Evolutionary conservation across 148 eudicot species (phyloP).

Genomic region (Chenopodium formosanum): DNA sequence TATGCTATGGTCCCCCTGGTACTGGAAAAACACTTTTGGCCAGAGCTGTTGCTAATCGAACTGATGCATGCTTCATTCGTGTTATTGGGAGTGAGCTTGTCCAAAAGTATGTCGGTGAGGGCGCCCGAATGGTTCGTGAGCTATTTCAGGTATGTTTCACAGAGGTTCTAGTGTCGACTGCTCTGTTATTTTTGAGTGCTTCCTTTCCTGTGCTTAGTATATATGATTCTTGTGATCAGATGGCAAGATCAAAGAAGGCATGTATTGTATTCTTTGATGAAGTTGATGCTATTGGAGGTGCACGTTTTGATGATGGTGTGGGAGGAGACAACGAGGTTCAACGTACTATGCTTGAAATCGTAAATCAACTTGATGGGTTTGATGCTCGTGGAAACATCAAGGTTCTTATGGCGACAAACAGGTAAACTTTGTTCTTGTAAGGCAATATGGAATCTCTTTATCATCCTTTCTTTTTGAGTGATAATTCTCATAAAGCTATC

Average conservation of each 20-base stretch:
- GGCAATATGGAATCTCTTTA: background rate
- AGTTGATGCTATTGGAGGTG: constrained; percentile 92
- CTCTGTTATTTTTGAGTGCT: background rate
- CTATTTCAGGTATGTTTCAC: constrained; percentile 63
- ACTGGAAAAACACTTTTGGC: constrained; percentile 96
- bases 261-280: constrained; percentile 94
- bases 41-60: constrained; percentile 94
- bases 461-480: background rate
- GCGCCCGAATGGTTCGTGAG: constrained; percentile 98
- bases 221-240: constrained; percentile 35
- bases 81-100: constrained; percentile 98
- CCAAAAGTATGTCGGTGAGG: constrained; percentile 99
- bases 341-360: constrained; percentile 98
- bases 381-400: constrained; percentile 95
- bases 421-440: constrained; percentile 34
- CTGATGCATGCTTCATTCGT: constrained; percentile 98
- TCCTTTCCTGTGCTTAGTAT: background rate
- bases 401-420: constrained; percentile 95
- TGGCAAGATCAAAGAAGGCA: constrained; percentile 96
- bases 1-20: constrained; percentile 99
- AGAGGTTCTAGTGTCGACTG: background rate
- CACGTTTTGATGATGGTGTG: constrained; percentile 87
- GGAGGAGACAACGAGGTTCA: constrained; percentile 95
- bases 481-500: background rate
- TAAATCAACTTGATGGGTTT: constrained; percentile 97